Base-by-base conservation (phyloP, 176 grass and related monocot genomes). In the Dactylis glomerata region DNA sequence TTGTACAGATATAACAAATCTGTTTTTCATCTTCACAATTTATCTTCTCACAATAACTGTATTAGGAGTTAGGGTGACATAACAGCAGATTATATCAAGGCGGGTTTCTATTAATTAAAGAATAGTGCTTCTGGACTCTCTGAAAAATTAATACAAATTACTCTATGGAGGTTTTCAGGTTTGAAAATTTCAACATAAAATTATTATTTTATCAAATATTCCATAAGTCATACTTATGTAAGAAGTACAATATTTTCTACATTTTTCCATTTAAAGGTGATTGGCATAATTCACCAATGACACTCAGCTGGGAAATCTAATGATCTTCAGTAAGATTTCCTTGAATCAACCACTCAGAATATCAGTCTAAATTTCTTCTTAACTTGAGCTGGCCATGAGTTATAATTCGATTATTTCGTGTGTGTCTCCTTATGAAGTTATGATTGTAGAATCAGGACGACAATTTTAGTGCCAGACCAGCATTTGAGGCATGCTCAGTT, bases 1-100 rank as follows among this genome's bases (percentile, higher is more conserved):
- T 46, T 65, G 0, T 63, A 31, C 36, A 36, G 30, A 75, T 54
- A 54, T 54, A 64, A 15, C 1, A 76, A 58, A 59, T 41, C 3
- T 51, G 56, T 26, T 70, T 14, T 64, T 54, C 59, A 7, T 34
- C 41, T 27, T 52, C 41, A 68, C 61, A 56, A 69, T 16, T 6
- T 75, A 63, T 41, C 20, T 49, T n/a, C n/a, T n/a, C n/a, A n/a
- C n/a, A n/a, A n/a, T n/a, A n/a, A n/a, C n/a, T 50, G 49, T n/a
- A 64, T 72, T 72, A 17, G 27, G 84, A 78, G 72, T 72, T 54
- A 17, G 27, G 84, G 78, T 7, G 34, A 63, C 55, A 73, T 33
- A 49, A 73, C 14, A 59, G 74, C 42, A 63, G 17, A 79, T 34
- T 63, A 44, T 26, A 45, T 33, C 36, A 31, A 79, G 57, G 38